Base-by-base conservation (phyloP, 2,329 filamentous ascomycete species). In the Zymoseptoria crescenta region DNA sequence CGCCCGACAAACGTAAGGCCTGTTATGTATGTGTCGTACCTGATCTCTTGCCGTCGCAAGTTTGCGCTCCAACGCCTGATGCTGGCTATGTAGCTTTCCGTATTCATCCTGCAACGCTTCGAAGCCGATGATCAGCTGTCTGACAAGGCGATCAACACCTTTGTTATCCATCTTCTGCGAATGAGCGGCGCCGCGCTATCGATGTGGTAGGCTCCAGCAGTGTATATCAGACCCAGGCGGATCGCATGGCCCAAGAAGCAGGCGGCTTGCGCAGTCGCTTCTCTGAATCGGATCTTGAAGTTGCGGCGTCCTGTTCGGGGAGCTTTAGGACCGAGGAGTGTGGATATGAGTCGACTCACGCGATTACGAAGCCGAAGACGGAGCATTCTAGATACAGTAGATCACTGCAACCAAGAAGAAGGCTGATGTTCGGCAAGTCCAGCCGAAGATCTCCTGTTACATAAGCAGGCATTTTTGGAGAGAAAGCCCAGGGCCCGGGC, bases 11-110 rank as follows among this genome's bases (percentile, higher is more conserved):
- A 55, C 50, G 61, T 51, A 24, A n/a, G 35, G 56, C 21, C 50
- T 56, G 50, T 48, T 50, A 57, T 10, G 28, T n/a, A 20, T 29
- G 4, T 56, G 30, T 60, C 76, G 64, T 72, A 80, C 78, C 76
- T 80, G 78, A 62, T 79, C 74, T 68, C 79, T 76, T 21, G 76
- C 76, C 67, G 74, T 78, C 16, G 71, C 74, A 52, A 80, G 70
- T 69, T 77, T 79, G 66, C 72, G 74, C 65, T 80, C 78, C 48
- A 80, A 70, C 63, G 74, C 72, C 60, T 72, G 70, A 57, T 78
- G 75, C 57, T 75, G 75, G 35, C 74, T 71, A 54, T 74, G 73
- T 19, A 80, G 71, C 53, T 75, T 70, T 65, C 76, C 73, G 64
- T 80, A 80, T 64, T 80, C 78, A 49, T 73, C 73, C 55, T 73